Conservation (phyloP, 306 rosid genomes). For the Lagenaria siceraria region DNA sequence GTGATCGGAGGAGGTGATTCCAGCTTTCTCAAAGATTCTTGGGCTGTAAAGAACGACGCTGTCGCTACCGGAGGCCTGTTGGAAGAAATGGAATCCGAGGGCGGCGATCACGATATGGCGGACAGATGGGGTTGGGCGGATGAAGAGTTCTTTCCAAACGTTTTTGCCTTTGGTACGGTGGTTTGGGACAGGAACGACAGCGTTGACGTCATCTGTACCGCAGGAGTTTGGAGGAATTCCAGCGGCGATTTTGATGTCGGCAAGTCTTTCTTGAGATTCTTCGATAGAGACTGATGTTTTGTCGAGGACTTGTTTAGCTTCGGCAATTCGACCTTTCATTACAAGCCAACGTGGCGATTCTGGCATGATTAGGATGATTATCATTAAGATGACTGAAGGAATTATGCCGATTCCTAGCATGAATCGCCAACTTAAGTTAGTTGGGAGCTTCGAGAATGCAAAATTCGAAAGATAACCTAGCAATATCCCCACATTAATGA, state of each 20-base stretch:
- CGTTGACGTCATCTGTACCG: slow-evolving; percentile 51
- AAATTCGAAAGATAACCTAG: not conserved
- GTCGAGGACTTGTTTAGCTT: slow-evolving; percentile 45
- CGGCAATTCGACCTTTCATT: slow-evolving; percentile 65
- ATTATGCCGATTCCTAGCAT: slow-evolving; percentile 67
- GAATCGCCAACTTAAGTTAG: slow-evolving; percentile 47
- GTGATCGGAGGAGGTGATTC: slow-evolving; percentile 13
- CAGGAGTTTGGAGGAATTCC: slow-evolving; percentile 28
- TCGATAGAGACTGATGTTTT: slow-evolving; percentile 44
- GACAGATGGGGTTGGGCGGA: slow-evolving; percentile 49
- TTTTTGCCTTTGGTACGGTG: not conserved
- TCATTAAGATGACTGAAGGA: slow-evolving; percentile 29
- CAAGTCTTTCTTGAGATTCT: slow-evolving; percentile 41
- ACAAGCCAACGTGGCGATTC: slow-evolving; percentile 91
- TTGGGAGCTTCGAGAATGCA: not conserved
- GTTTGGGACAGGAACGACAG: slow-evolving; percentile 29
- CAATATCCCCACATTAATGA: not conserved
- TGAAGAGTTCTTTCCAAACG: slow-evolving; percentile 59
- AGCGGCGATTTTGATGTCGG: slow-evolving; percentile 59
- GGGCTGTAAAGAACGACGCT: slow-evolving; percentile 74
- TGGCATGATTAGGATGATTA: slow-evolving; percentile 59
- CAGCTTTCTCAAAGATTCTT: slow-evolving; percentile 45
- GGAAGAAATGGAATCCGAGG: slow-evolving; percentile 29
- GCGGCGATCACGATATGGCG: slow-evolving; percentile 49
- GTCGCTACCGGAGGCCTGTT: slow-evolving; percentile 34